Conservation (phyloP, 2,329 filamentous ascomycete genomes). For the Rachicladosporium sp. region DNA sequence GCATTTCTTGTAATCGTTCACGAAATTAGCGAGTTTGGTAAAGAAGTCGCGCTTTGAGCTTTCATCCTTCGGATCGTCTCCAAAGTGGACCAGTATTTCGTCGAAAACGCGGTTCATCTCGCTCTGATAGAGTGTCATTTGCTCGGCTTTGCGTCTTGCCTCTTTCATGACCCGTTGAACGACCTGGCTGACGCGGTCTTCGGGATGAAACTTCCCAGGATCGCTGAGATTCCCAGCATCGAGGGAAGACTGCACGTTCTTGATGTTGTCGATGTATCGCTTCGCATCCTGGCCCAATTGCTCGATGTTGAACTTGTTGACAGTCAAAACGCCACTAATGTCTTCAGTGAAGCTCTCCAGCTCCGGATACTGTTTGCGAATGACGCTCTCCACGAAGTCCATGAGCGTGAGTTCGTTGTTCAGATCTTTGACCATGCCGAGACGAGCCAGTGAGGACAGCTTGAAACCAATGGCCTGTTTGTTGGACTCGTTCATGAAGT, state of each 20-base stretch:
- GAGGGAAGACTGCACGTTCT: constrained; percentile 81
- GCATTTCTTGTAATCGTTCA: constrained; percentile 92
- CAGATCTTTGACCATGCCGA: constrained; percentile 98
- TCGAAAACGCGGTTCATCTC: constrained; percentile 87
- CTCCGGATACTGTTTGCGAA: constrained; percentile 89
- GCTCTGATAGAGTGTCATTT: constrained; percentile 85
- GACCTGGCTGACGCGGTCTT: constrained; percentile 84
- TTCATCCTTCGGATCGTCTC: constrained; percentile 84
- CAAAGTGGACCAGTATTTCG: constrained; percentile 93
- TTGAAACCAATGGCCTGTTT: constrained; percentile 98
- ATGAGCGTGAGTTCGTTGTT: constrained; percentile 96
- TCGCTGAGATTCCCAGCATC: constrained; percentile 92
- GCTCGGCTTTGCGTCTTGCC: constrained; percentile 85
- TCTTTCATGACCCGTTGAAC: constrained; percentile 95
- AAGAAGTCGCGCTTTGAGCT: constrained; percentile 94
- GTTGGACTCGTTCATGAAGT: constrained; percentile 99
- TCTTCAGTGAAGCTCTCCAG: constrained; percentile 85
- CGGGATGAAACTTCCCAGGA: constrained; percentile 93
- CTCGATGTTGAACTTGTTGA: constrained; percentile 90
- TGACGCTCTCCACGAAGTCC: constrained; percentile 90
- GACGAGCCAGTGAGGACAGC: constrained; percentile 77
- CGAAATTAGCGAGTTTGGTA: constrained; percentile 77
- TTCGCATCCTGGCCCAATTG: constrained; percentile 77
- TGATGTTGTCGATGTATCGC: constrained; percentile 88
- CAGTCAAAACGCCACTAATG: constrained; percentile 63